Evolutionary conservation across 2,329 filamentous ascomycete genomes (phyloP), one percentile per base, ranked within the genome.

Genomic region (Diplodia intermedia): DNA sequence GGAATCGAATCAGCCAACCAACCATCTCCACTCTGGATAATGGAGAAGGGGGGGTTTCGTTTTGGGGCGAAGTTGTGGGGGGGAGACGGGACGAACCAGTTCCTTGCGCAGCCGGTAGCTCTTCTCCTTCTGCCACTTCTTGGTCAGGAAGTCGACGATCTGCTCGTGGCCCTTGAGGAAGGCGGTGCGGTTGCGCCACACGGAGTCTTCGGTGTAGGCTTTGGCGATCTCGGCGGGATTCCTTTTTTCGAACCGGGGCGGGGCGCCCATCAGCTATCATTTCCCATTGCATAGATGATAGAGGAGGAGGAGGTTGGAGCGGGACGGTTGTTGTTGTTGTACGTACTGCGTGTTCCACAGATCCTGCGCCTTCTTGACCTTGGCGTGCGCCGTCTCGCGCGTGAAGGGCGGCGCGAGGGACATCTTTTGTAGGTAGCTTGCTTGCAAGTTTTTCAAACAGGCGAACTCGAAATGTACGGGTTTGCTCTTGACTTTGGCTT

Each of bases 291-390:
- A 26, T 26, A 11, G 4, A 6, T 53, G 18, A 26, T 73, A 23
- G 72, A 71, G 18, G 33, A 12, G 23, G 33, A 38, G 43, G 26
- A 47, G 63, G 15, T 18, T 18, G 38, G 29, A 12, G 15, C 15
- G 9, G 40, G 11, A n/a, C 33, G 33, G 33, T 8, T 8, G 31
- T 33, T 14, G 33, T 8, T 8, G 31, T 33, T 14, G 40, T 14
- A 69, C 81, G 71, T 78, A 92, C 90, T 83, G 86, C 1, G 89
- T 90, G 74, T 96, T 97, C 93, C 93, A 96, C 3, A 90, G 83
- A 76, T 92, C 87, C 76, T 97, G 93, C 0, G 91, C 92, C 20
- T 89, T 89, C 80, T 96, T 96, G 70, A 96, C 92, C 77, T 96
- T 96, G 69, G 84, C 82, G 18, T 82, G 81, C 2, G 93, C 93